Conservation (phyloP, 345 rosid species). For the Capsella bursapastoris region DNA sequence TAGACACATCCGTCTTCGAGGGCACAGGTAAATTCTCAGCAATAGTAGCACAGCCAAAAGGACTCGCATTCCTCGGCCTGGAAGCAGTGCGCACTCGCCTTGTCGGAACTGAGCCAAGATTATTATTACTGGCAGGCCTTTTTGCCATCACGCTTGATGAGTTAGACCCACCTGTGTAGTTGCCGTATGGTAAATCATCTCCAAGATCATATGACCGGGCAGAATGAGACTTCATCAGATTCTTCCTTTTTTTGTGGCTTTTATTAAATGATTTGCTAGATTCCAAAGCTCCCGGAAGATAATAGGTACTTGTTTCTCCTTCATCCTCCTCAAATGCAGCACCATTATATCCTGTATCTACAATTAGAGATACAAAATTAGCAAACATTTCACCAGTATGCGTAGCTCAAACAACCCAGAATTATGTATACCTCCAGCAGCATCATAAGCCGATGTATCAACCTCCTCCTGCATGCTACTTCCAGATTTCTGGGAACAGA, state of each 20-base stretch:
- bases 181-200: constrained; percentile 62
- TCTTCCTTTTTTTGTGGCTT: constrained; percentile 69
- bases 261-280: constrained; percentile 59
- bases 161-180: constrained; percentile 53
- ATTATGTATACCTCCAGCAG: constrained; percentile 66
- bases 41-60: constrained; percentile 59
- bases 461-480: constrained; percentile 83
- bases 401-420: constrained; percentile 32
- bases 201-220: constrained; percentile 67
- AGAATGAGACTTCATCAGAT: constrained; percentile 54
- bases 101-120: constrained; percentile 79
- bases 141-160: constrained; percentile 61
- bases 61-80: constrained; percentile 76
- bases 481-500: constrained; percentile 65
- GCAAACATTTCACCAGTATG: constrained; percentile 29
- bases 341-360: constrained; percentile 69
- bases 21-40: constrained; percentile 57
- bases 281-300: constrained; percentile 69
- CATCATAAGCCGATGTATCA: constrained; percentile 75
- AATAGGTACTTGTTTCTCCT: constrained; percentile 77
- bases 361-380: constrained; percentile 41
- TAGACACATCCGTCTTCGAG: constrained; percentile 82
- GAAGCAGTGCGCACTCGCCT: constrained; percentile 90
- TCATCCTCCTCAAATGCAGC: constrained; percentile 81
- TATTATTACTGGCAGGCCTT: constrained; percentile 67